Evolutionary conservation across 2,329 filamentous ascomycete genomes (phyloP), one percentile per base, ranked within the genome.

Genomic region (Beauveria sp.): DNA sequence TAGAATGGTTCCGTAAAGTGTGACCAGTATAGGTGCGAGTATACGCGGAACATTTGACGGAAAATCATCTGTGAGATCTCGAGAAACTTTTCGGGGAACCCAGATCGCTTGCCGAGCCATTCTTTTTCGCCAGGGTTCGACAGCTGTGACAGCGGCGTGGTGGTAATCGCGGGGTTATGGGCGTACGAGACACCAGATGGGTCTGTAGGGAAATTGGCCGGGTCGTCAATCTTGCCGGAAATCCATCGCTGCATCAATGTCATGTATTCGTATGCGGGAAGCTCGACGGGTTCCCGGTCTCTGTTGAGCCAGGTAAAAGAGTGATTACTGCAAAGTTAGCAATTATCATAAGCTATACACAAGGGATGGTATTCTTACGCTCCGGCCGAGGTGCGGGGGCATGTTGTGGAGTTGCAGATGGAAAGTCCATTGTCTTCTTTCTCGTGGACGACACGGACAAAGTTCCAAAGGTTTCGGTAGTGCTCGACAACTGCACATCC

Each of bases 41-140:
- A 99, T 67, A 97, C 93, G 63, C 94, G 90, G 81, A 99, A 97
- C 89, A 99, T 97, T 77, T 97, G 94, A 69, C 92, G 89, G 79
- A 97, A 93, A 70, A 97, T 94, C 66, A 88, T 88, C 79, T 96
- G 92, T 79, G 93, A 94, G 67, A 96, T 92, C 64, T 88, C 85
- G 68, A 93, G 82, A 74, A 97, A 97, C 66, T 91, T 90, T 65
- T 89, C 85, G 2, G 94, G 94, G 75, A 99, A 99, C 4, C 93
- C 93, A 63, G 90, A 94, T 52, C 90, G 85, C 78, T 96, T 96
- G 69, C 94, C 94, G 61, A 96, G 82, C 90, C 92, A 97, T 63
- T 87, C 85, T 24, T 75, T 76, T 61, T 89, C 87, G 48, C 84
- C 79, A 4, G 78, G 76, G 63, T 80, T 86, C 47, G 83, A 78